Conservation (phyloP, 345 rosid species). For the Viola odorata region DNA sequence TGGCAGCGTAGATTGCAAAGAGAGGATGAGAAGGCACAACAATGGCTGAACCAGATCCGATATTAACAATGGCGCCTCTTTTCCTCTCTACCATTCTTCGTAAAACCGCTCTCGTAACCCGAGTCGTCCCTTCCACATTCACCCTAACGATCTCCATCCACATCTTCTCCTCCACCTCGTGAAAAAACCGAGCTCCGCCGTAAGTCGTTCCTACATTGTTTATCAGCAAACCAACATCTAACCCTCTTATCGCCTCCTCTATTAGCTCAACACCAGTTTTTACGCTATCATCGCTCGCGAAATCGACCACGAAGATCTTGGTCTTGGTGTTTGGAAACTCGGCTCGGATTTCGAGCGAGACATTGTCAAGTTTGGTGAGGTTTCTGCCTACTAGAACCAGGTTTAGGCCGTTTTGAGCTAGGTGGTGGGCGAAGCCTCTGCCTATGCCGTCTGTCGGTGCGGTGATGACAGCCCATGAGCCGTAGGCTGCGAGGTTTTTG, state of each 20-base stretch:
- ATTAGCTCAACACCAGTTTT: constrained; percentile 17
- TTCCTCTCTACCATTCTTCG: constrained; percentile 56
- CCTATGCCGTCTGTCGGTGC: constrained; percentile 93
- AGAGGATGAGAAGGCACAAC: constrained; percentile 98
- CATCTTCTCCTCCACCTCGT: constrained; percentile 62
- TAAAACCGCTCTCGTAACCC: constrained; percentile 57
- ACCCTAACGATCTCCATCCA: constrained; percentile 67
- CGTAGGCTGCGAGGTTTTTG: constrained; percentile 49
- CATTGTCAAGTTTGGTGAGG: constrained; percentile 38
- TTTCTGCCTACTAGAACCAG: constrained; percentile 63
- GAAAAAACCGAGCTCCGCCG: constrained; percentile 67
- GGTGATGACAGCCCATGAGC: constrained; percentile 85
- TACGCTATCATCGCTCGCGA: constrained; percentile 22
- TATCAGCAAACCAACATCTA: constrained; percentile 68
- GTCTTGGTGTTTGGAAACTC: constrained; percentile 34
- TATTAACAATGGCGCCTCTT: constrained; percentile 72
- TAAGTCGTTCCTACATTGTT: constrained; percentile 87
- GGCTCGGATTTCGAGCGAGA: constrained; percentile 36
- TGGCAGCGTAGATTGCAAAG: constrained; percentile 75
- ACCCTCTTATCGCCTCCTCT: constrained; percentile 41
- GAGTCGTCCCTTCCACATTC: constrained; percentile 54
- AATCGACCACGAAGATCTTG: constrained; percentile 47
- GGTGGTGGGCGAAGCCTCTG: constrained; percentile 55
- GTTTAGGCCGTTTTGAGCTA: constrained; percentile 61
- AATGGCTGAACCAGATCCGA: constrained; percentile 75